Evolutionary conservation across 1,284 basidiomycete genomes (phyloP), one percentile per base, ranked within the genome.

Genomic region (Ustilago bromivora): DNA sequence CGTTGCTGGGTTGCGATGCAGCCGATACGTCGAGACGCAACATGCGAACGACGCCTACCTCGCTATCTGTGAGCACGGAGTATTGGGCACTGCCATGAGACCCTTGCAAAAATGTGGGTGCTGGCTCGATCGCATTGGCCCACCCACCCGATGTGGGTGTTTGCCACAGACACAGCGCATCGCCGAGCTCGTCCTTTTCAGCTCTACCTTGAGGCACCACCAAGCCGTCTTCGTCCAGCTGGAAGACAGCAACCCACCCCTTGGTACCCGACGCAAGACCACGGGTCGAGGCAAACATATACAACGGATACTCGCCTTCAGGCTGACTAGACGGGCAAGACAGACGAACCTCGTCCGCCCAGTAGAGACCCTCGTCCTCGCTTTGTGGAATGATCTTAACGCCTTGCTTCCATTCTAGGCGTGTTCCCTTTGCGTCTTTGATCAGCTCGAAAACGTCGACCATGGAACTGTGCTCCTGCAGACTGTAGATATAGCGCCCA

Each of bases 71-170:
- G 17, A 87, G 71, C 4, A 80, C 84, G 38, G 86, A 75, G 52
- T 78, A 87, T 9, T 83, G 80, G 0, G 74, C 79, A 0, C 62
- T 40, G 3, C 62, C 75, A 8, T 19, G 57, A 11, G 61, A 53
- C 1, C 74, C 75, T 32, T 66, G 53, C 13, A 82, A 71, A 1
- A 67, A 35, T 10, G 66, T 71, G 19, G 86, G 85, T 35, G 85
- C 85, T 0, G 86, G 83, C 57, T 86, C 84, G 35, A 88, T 86
- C 0, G 87, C 87, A 64, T 88, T 87, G 1, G 87, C 87, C 87
- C 87, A 87, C 2, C 87, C 87, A n/a, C 87, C 87, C 3, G 77
- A 82, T 0, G 87, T 87, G 2, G 84, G 81, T 2, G 87, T 87
- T 65, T 87, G 75, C 77, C 82, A 82, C 12, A 85, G 53, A 10